Evolutionary conservation across 1,139 yeast species (phyloP).

Genomic region (Diutina catenulata): DNA sequence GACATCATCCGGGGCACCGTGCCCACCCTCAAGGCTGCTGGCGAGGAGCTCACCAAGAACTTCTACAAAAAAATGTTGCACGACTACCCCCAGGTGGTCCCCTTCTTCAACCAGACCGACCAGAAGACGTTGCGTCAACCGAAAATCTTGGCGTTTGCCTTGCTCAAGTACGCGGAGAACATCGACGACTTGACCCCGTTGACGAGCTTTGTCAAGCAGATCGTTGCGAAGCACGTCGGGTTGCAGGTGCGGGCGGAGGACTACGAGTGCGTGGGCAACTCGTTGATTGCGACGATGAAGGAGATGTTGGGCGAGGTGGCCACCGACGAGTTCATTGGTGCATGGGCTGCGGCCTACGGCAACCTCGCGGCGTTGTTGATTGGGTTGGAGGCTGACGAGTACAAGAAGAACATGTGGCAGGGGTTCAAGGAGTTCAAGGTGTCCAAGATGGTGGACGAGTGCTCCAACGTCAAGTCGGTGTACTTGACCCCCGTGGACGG

Average conservation of each 20-base stretch:
- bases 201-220: slow-evolving; percentile 42
- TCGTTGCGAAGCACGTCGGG: slow-evolving; percentile 58
- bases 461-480: slow-evolving; percentile 37
- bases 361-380: slow-evolving; percentile 53
- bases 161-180: slow-evolving; percentile 51
- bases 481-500: slow-evolving; percentile 39
- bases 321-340: slow-evolving; percentile 41
- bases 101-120: slow-evolving; percentile 49
- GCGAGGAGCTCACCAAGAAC: slow-evolving; percentile 40
- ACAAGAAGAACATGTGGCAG: slow-evolving; percentile 37
- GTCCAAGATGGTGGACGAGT: slow-evolving; percentile 29
- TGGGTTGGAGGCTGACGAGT: slow-evolving; percentile 38
- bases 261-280: slow-evolving; percentile 52
- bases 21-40: slow-evolving; percentile 47
- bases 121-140: slow-evolving; percentile 51
- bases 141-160: slow-evolving; percentile 49
- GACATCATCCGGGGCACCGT: slow-evolving; percentile 40
- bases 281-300: slow-evolving; percentile 40
- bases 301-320: slow-evolving; percentile 49
- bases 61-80: slow-evolving; percentile 47
- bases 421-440: slow-evolving; percentile 45
- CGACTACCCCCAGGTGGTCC: slow-evolving; percentile 41
- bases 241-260: slow-evolving; percentile 51
- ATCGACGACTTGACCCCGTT: slow-evolving; percentile 49
- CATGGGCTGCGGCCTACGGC: slow-evolving; percentile 60